Percentiles rank a stretch among this genome's conserved stretches.
Conservation (phyloP, 257 asterid species). For the Vinca minor region DNA sequence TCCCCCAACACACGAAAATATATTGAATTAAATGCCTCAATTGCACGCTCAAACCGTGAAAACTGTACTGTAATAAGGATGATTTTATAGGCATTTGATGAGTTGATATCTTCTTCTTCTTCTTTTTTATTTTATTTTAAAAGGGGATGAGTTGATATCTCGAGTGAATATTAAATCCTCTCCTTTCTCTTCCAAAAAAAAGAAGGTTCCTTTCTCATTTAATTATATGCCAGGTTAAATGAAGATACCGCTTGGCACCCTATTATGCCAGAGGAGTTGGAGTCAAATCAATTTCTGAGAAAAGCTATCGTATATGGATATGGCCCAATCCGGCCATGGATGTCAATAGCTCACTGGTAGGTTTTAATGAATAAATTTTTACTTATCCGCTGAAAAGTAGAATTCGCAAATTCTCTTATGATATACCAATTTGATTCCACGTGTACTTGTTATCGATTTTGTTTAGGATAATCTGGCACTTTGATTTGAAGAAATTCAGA, state of each 20-base stretch:
- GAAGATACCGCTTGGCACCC: constrained; percentile 99
- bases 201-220: constrained; percentile 11
- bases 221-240: constrained; percentile 48
- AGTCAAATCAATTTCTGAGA: constrained; percentile 43
- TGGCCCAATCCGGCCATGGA: constrained; percentile 81
- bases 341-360: constrained; percentile 95
- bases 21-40: not conserved
- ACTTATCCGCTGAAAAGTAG: not conserved
- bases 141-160: not conserved
- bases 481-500: constrained; percentile 74
- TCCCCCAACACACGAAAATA: too few relatives aligned
- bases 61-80: not conserved
- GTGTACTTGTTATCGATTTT: constrained; percentile 9
- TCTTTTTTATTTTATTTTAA: too few relatives aligned
- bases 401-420: not conserved
- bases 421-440: not conserved
- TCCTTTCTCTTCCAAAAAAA: not conserved
- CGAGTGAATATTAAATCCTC: not conserved
- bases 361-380: constrained; percentile 7
- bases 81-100: too few relatives aligned
- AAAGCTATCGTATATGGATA: constrained; percentile 71
- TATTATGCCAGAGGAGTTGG: constrained; percentile 49
- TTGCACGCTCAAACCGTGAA: not conserved
- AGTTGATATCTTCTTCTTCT: too few relatives aligned
- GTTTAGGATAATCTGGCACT: constrained; percentile 67